Evolutionary conservation across 164 flowering plant species (phyloP), one percentile per base, ranked within the genome.

Genomic region (Chimonanthus salicifolius): DNA sequence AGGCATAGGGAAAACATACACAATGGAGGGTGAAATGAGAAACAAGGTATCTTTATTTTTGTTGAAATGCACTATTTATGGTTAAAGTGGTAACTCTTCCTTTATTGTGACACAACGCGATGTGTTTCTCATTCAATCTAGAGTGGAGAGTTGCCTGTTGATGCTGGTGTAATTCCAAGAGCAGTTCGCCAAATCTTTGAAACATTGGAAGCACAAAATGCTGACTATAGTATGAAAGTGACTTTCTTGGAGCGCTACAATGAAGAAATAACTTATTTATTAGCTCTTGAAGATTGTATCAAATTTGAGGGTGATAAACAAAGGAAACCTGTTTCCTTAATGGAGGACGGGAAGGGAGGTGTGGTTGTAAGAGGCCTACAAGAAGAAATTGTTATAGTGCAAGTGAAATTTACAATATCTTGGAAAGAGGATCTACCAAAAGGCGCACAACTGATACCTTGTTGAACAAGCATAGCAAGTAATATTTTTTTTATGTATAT

Each of bases 1-100:
- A 13, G 96, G 97, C 64, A 90, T 92, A 2, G 96, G 97, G 7
- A 92, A n/a, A n/a, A n/a, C n/a, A n/a, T n/a, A n/a, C n/a, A n/a
- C n/a, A n/a, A n/a, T n/a, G n/a, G n/a, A n/a, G n/a, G n/a, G n/a
- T n/a, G n/a, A n/a, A n/a, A n/a, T n/a, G n/a, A n/a, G n/a, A n/a
- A n/a, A n/a, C n/a, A n/a, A n/a, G n/a, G n/a, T n/a, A n/a, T n/a
- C n/a, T n/a, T n/a, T n/a, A n/a, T n/a, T n/a, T n/a, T n/a, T n/a
- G n/a, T n/a, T n/a, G n/a, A n/a, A n/a, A n/a, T n/a, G n/a, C n/a
- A n/a, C n/a, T n/a, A n/a, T n/a, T n/a, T n/a, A n/a, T n/a, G n/a
- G n/a, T n/a, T n/a, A n/a, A n/a, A n/a, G n/a, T n/a, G n/a, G n/a
- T n/a, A n/a, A n/a, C n/a, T n/a, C n/a, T n/a, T n/a, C n/a, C n/a